These are phyloP conservation scores for Macrolepiota albuminosa DNA, from an alignment of 768 basidiomycete genomes.

Conservation along the genomic window DNA sequence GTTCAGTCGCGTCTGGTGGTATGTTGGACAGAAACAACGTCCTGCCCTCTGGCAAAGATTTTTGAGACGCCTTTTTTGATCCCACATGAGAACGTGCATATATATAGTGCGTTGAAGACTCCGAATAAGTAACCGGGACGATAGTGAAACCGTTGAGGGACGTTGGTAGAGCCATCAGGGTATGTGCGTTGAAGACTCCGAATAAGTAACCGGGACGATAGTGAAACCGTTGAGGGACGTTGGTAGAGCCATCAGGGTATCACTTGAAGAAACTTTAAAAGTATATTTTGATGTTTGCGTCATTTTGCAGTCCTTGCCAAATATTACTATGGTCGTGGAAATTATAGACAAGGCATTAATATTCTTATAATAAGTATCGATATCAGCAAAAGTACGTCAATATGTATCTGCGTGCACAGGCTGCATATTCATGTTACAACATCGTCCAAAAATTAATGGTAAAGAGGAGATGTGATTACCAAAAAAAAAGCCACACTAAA, in stretches of 20 bases:
- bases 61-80: slow-evolving; percentile 34
- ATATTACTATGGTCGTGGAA: not conserved
- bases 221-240: slow-evolving; percentile 43
- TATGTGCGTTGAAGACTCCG: slow-evolving; percentile 48
- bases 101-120: slow-evolving; percentile 59
- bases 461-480: slow-evolving; percentile 6
- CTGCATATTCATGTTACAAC: slow-evolving; percentile 13
- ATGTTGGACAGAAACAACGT: slow-evolving; percentile 89
- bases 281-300: slow-evolving; percentile 4
- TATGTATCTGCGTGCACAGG: not conserved
- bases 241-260: slow-evolving; percentile 21
- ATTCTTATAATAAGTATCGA: not conserved
- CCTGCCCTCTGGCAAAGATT: slow-evolving; percentile 44
- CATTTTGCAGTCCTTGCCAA: slow-evolving; percentile 1
- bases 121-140: slow-evolving; percentile 38
- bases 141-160: slow-evolving; percentile 45
- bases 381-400: not conserved
- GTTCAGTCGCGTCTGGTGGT: slow-evolving; percentile 82
- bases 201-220: slow-evolving; percentile 39
- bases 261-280: not conserved
- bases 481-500: slow-evolving; percentile 4
- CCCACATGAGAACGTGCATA: slow-evolving; percentile 67
- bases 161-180: slow-evolving; percentile 23
- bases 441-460: slow-evolving; percentile 1
- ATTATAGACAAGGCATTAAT: not conserved